phyloP scores from a whole-genome alignment of 2,329 filamentous ascomycete species.

The Pseudomassariella vexata region DNA sequence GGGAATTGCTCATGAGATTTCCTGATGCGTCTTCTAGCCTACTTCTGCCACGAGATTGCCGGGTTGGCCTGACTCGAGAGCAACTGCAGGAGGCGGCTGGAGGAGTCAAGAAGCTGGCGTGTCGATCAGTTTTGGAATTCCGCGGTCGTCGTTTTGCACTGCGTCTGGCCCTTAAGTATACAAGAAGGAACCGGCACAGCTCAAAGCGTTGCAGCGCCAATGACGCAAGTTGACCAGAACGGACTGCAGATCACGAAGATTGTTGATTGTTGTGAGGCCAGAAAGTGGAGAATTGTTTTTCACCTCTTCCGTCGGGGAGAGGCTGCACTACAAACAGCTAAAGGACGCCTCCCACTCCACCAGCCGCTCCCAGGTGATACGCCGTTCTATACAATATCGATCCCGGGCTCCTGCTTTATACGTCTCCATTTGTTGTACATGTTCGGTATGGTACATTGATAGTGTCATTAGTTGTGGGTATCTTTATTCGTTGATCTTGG shows the following conservation, averaged over 20 bases:
- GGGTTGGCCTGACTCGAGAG: too few relatives aligned
- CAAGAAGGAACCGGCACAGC: neutral
- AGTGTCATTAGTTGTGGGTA: constrained; percentile 18
- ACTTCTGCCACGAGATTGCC: too few relatives aligned
- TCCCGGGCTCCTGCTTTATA: constrained; percentile 13
- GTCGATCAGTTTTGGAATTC: too few relatives aligned
- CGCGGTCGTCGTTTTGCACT: too few relatives aligned
- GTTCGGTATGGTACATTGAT: constrained; percentile 19
- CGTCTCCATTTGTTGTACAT: constrained; percentile 13
- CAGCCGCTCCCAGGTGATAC: constrained; percentile 9
- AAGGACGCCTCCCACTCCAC: constrained; percentile 11
- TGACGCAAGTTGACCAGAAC: neutral
- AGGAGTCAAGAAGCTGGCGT: too few relatives aligned
- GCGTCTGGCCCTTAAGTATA: too few relatives aligned
- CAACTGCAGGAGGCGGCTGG: too few relatives aligned
- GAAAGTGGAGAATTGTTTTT: constrained; percentile 16
- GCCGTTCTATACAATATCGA: constrained; percentile 17
- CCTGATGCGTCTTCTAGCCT: too few relatives aligned
- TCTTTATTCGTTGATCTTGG: constrained; percentile 95
- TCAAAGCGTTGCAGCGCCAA: neutral
- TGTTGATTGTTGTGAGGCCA: too few relatives aligned
- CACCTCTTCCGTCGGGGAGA: constrained; percentile 10
- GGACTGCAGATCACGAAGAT: too few relatives aligned
- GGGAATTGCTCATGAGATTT: too few relatives aligned
- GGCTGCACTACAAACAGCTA: constrained; percentile 9